Conservation (phyloP, 2,329 filamentous ascomycete species). For the Nemania bipapillata region DNA sequence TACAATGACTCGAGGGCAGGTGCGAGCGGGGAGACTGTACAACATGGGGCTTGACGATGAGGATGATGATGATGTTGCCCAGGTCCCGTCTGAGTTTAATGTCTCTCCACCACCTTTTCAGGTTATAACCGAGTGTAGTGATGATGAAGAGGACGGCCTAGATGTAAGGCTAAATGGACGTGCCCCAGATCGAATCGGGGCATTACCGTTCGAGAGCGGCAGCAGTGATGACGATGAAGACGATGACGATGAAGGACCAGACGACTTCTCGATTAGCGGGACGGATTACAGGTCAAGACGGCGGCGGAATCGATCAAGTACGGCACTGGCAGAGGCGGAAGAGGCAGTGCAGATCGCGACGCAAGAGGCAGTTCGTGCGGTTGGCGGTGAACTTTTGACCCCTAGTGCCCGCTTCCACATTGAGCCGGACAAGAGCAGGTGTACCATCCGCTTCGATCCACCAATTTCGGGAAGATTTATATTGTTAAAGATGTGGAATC, state of each 20-base stretch:
- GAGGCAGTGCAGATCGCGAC: constrained; percentile 65
- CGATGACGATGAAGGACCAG: constrained; percentile 49
- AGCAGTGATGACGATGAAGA: constrained; percentile 50
- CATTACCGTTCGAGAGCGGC: constrained; percentile 65
- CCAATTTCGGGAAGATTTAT: constrained; percentile 85
- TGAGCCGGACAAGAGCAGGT: constrained; percentile 81
- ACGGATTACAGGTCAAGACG: constrained; percentile 48
- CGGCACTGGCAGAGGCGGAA: constrained; percentile 54
- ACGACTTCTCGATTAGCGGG: constrained; percentile 50
- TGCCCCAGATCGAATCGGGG: constrained; percentile 64
- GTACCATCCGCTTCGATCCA: constrained; percentile 86
- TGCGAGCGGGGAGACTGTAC: constrained; percentile 59
- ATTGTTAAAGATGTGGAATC: constrained; percentile 89
- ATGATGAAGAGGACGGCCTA: constrained; percentile 64
- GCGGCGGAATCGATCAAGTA: constrained; percentile 44
- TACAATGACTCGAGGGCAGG: constrained; percentile 58
- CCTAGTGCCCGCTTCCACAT: constrained; percentile 88
- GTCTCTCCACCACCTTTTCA: constrained; percentile 61
- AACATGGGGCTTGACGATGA: constrained; percentile 58
- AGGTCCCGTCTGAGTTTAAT: constrained; percentile 68
- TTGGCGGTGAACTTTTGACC: constrained; percentile 70
- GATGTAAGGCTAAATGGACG: constrained; percentile 51
- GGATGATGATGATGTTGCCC: constrained; percentile 61
- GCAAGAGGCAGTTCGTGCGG: constrained; percentile 67
- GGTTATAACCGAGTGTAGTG: constrained; percentile 69